Percentiles rank a stretch among this genome's conserved stretches.
Conservation (phyloP, 116 monocot species). For the Trichopus zeylanicus region DNA sequence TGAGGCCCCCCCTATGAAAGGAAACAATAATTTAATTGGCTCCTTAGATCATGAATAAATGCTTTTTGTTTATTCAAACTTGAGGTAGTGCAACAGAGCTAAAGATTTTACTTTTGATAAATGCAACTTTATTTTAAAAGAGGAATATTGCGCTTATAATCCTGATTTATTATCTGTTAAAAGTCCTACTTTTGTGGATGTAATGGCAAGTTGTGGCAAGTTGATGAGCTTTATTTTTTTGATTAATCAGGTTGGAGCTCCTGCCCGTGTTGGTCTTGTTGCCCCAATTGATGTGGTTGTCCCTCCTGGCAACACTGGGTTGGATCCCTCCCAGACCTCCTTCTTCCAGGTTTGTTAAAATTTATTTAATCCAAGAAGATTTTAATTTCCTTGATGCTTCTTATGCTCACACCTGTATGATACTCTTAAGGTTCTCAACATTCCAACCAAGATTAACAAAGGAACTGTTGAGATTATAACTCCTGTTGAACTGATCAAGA, state of each 20-base stretch:
- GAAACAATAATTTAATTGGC: no score
- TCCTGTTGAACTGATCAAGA: conserved; percentile 62
- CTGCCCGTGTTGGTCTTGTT: conserved; percentile 68
- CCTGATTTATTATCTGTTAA: background rate
- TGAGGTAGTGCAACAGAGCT: no score
- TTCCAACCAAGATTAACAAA: conserved; percentile 69
- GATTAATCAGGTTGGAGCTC: conserved; percentile 56
- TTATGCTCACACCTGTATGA: background rate
- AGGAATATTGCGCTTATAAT: background rate
- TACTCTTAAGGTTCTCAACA: conserved; percentile 45
- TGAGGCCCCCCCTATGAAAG: no score
- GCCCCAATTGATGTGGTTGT: conserved; percentile 69
- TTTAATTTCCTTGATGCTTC: background rate
- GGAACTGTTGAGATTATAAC: conserved; percentile 73
- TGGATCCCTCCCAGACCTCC: conserved; percentile 65
- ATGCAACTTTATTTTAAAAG: no score
- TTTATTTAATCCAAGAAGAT: background rate
- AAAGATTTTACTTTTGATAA: no score
- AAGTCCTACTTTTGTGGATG: no score
- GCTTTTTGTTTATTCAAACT: no score
- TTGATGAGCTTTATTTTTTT: background rate
- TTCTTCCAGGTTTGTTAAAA: conserved; percentile 46
- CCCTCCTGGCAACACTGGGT: conserved; percentile 59
- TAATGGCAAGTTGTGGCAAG: no score
- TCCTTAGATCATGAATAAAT: no score